phyloP scores from a whole-genome alignment of 2,329 filamentous ascomycete species.

The Pseudogymnoascus sp. region DNA sequence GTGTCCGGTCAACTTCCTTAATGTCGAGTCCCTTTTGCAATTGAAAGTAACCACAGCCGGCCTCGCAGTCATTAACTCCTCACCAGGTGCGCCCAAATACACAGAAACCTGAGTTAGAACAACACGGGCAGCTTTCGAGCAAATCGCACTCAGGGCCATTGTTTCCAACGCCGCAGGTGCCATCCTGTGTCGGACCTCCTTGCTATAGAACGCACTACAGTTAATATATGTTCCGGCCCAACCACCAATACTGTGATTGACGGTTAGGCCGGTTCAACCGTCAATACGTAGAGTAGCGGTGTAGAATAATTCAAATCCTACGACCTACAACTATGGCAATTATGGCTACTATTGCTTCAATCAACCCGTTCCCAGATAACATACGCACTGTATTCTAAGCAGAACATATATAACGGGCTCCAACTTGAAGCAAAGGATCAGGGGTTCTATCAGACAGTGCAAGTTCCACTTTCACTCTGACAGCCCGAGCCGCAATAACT shows the following conservation, averaged over 20 bases:
- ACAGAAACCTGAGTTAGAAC: not conserved
- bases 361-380: too few species aligned
- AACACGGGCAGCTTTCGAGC: not conserved
- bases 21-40: not conserved
- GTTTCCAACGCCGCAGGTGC: not conserved
- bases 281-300: too few species aligned
- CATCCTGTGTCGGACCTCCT: not conserved
- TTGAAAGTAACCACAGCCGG: not conserved
- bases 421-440: not conserved
- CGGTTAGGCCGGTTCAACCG: too few species aligned
- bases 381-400: too few species aligned
- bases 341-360: too few species aligned
- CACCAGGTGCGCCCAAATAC: not conserved
- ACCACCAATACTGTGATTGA: too few species aligned
- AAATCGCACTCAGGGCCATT: not conserved
- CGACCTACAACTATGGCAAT: too few species aligned
- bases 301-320: too few species aligned
- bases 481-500: slow-evolving; percentile 13
- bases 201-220: not conserved
- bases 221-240: not conserved
- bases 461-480: not conserved
- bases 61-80: not conserved
- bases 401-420: too few species aligned
- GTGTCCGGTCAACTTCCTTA: not conserved
- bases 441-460: not conserved